Evolutionary conservation across 805 yeast genomes (phyloP).

Genomic region (Sungouiella thailandica): DNA sequence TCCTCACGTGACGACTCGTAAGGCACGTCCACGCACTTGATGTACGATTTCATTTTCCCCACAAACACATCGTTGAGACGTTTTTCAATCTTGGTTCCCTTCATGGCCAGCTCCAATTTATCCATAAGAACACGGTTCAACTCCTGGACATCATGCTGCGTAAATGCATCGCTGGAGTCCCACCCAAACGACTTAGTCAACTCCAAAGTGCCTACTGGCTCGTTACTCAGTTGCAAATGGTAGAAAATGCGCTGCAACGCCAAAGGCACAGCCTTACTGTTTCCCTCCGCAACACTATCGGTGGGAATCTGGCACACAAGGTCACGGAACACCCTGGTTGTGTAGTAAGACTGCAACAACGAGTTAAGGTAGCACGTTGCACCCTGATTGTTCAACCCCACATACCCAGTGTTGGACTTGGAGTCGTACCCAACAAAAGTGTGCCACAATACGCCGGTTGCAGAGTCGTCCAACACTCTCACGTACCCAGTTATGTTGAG

Average conservation of each 20-base stretch:
- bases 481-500: constrained; percentile 75
- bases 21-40: constrained; percentile 87
- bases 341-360: constrained; percentile 81
- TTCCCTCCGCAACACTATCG: constrained; percentile 18
- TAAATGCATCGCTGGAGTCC: constrained; percentile 92
- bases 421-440: constrained; percentile 81
- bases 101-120: constrained; percentile 84
- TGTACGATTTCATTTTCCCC: constrained; percentile 93
- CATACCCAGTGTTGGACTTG: constrained; percentile 80
- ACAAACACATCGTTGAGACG: constrained; percentile 75
- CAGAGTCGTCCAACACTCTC: constrained; percentile 71
- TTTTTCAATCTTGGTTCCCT: constrained; percentile 64
- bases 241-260: constrained; percentile 89
- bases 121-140: constrained; percentile 94
- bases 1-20: constrained; percentile 89
- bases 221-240: constrained; percentile 63
- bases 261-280: constrained; percentile 49
- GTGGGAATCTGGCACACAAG: constrained; percentile 91
- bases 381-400: constrained; percentile 93
- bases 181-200: constrained; percentile 93
- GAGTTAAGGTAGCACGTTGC: constrained; percentile 98
- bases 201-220: constrained; percentile 80
- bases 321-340: constrained; percentile 75
- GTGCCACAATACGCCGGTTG: constrained; percentile 94
- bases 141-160: constrained; percentile 98